These are phyloP conservation scores for Penicillium sp. DNA, from an alignment of 2,329 filamentous ascomycete species.

Conservation along the genomic window DNA sequence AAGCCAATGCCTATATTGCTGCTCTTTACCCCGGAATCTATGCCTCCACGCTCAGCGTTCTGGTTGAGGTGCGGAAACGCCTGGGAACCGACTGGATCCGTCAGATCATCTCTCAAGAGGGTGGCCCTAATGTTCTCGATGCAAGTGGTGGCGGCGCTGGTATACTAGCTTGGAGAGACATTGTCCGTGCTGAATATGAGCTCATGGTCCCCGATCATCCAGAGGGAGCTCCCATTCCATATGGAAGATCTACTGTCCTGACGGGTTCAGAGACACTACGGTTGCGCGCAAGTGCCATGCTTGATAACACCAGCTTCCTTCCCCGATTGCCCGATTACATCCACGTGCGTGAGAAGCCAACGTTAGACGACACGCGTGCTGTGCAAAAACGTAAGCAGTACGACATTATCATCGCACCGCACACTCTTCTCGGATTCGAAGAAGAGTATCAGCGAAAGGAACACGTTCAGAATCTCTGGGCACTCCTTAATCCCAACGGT, in stretches of 20 bases:
- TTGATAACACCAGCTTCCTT: slow-evolving; percentile 90
- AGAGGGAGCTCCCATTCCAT: slow-evolving; percentile 48
- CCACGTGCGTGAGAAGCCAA: slow-evolving; percentile 63
- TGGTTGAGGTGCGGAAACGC: slow-evolving; percentile 66
- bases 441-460: slow-evolving; percentile 79
- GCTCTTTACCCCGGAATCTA: slow-evolving; percentile 67
- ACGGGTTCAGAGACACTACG: slow-evolving; percentile 77
- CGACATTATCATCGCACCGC: slow-evolving; percentile 88
- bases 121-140: slow-evolving; percentile 65
- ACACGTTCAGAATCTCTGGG: slow-evolving; percentile 88
- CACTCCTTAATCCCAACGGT: slow-evolving; percentile 78
- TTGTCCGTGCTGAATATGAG: slow-evolving; percentile 82
- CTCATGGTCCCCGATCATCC: slow-evolving; percentile 60
- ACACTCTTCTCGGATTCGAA: slow-evolving; percentile 76
- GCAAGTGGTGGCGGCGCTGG: slow-evolving; percentile 67
- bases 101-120: slow-evolving; percentile 60
- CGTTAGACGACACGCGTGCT: slow-evolving; percentile 62
- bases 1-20: slow-evolving; percentile 65
- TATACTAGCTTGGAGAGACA: slow-evolving; percentile 68
- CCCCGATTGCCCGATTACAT: slow-evolving; percentile 89
- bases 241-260: slow-evolving; percentile 79
- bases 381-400: slow-evolving; percentile 74
- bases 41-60: slow-evolving; percentile 60
- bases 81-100: slow-evolving; percentile 66
- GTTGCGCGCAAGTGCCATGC: slow-evolving; percentile 73